Evolutionary conservation across 345 rosid species (phyloP), one percentile per base, ranked within the genome.

Genomic region (Aquilaria sinensis): DNA sequence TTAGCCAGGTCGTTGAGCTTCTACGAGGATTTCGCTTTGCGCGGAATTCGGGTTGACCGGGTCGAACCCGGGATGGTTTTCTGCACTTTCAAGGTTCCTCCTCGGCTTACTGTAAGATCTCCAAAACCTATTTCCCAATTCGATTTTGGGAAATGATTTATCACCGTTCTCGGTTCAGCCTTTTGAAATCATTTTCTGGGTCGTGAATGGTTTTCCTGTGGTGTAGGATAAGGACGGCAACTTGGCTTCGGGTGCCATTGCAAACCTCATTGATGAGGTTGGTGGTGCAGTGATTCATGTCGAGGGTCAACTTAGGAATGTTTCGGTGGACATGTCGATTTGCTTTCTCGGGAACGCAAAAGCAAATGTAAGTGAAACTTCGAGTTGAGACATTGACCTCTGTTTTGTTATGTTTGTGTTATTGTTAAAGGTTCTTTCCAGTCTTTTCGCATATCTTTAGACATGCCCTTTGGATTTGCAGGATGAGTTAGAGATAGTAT

Each of bases 251-350:
- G 97, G 96, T 16, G 96, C 93, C 0, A 77, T 90, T 58, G 96
- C 91, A 2, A 88, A 85, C 74, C 83, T 90, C n/a, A 85, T 94
- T 37, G 99, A 90, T 66, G 99, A 94, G 48, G 82, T 88, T 48
- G 99, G 97, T 46, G 85, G 83, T 33, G 77, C 92, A 13, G 85
- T 81, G 62, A 78, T 82, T 48, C 68, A 79, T 10, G 82, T 75
- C 0, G 86, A 82, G 62, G 90, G 90, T 62, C 74, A 81, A 46
- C 92, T 90, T 0, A 75, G 82, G 78, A 71, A 68, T 43, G 92
- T 94, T 46, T 90, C 99, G 0, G 99, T 90, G 31, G 93, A 88
- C 75, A 90, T 94, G 95, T 82, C 91, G 1, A 90, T 94, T 50
- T 83, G 90, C 0, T 82, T 86, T 67, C 85, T 90, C 16, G 82